Conservation (phyloP, 23 red algal species). For the Agarophyton chilense region DNA sequence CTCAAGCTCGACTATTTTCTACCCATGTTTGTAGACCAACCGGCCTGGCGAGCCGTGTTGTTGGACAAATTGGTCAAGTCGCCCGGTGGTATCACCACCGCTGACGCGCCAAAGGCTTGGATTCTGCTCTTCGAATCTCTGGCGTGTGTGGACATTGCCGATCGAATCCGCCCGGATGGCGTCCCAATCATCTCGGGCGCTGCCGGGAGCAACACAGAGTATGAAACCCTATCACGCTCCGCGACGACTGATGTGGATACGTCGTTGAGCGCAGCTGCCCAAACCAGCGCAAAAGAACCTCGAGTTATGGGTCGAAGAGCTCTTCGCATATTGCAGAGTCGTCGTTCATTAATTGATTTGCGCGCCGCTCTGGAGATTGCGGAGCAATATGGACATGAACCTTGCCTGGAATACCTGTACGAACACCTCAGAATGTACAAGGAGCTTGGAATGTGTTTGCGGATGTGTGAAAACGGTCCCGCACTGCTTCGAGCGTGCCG, state of each 20-base stretch:
- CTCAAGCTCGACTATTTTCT: constrained; percentile 43
- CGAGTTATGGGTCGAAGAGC: constrained; percentile 54
- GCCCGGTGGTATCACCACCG: constrained; percentile 33
- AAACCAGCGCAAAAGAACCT: neutral
- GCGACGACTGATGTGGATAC: neutral
- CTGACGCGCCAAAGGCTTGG: constrained; percentile 51
- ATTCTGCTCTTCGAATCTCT: constrained; percentile 69
- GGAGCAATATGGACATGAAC: constrained; percentile 79
- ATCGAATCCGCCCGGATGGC: neutral
- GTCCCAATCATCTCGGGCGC: neutral
- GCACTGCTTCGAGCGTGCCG: constrained; percentile 71
- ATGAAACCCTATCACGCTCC: neutral
- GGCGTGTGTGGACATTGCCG: constrained; percentile 50
- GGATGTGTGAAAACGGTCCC: constrained; percentile 49
- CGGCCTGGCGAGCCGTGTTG: constrained; percentile 58
- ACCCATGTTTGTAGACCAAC: constrained; percentile 60
- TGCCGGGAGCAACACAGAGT: neutral
- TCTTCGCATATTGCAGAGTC: constrained; percentile 66
- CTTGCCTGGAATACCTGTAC: constrained; percentile 75
- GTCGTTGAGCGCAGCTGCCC: neutral
- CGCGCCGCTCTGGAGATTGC: constrained; percentile 69
- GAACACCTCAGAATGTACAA: constrained; percentile 77
- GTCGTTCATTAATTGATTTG: constrained; percentile 61
- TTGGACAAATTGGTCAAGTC: constrained; percentile 44
- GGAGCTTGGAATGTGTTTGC: constrained; percentile 66